Conservation (phyloP, 495 filamentous ascomycete genomes). For the Astrothelium macrocarpum region DNA sequence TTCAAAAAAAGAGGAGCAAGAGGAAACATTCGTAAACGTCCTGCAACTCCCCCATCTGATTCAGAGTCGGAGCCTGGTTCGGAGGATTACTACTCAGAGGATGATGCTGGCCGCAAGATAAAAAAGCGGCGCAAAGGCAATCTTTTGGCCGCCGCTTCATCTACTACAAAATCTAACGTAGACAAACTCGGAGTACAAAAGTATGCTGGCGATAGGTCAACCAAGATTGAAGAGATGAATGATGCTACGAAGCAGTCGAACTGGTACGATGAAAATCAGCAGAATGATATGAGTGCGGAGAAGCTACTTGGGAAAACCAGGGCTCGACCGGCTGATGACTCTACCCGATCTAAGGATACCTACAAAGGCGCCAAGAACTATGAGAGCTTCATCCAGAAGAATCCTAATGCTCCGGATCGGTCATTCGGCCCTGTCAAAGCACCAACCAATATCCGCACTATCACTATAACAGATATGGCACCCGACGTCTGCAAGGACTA, state of each 20-base stretch:
- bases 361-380: conserved; percentile 70
- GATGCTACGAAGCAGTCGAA: conserved; percentile 91
- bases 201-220: conserved; percentile 50
- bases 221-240: conserved; percentile 54
- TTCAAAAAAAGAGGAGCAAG: conserved; percentile 86
- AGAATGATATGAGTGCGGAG: conserved; percentile 43
- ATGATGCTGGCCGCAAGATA: conserved; percentile 59
- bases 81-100: conserved; percentile 62
- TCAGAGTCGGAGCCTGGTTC: conserved; percentile 42
- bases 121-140: conserved; percentile 70
- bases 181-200: conserved; percentile 43
- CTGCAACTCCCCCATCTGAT: conserved; percentile 66
- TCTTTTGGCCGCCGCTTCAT: conserved; percentile 46
- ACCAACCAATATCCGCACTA: conserved; percentile 79
- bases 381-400: conserved; percentile 66
- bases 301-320: conserved; percentile 58
- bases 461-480: conserved; percentile 83
- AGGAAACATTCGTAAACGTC: conserved; percentile 68
- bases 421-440: conserved; percentile 77
- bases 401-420: conserved; percentile 57
- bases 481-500: conserved; percentile 97
- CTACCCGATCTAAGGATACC: conserved; percentile 40
- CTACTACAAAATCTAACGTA: conserved; percentile 32
- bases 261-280: conserved; percentile 70
- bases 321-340: conserved; percentile 21